Conservation (phyloP, 352 stramenopile species). For the Pythium dissimile region DNA sequence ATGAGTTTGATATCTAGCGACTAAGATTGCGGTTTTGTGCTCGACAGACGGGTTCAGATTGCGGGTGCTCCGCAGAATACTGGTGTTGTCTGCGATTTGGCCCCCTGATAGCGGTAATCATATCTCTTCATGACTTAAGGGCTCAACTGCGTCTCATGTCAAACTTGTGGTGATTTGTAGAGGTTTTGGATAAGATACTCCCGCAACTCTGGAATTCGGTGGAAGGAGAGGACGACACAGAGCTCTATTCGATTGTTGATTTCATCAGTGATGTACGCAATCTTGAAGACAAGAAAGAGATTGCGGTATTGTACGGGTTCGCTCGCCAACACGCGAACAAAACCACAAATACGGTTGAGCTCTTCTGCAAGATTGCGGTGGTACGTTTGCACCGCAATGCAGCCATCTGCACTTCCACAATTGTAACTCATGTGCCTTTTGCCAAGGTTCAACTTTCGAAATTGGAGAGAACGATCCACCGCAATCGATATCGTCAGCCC, state of each 20-base stretch:
- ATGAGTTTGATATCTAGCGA: background rate
- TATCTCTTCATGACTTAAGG: background rate
- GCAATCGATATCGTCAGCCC: slow-evolving; percentile 47
- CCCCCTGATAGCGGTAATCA: slow-evolving; percentile 13
- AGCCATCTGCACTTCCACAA: background rate
- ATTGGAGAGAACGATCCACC: slow-evolving; percentile 58
- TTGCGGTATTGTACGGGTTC: background rate
- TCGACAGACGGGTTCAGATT: slow-evolving; percentile 24
- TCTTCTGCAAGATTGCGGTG: slow-evolving; percentile 22
- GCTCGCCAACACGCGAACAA: slow-evolving; percentile 7
- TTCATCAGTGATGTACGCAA: slow-evolving; percentile 17
- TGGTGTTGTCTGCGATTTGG: slow-evolving; percentile 12
- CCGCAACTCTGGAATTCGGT: slow-evolving; percentile 12
- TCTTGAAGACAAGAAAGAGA: background rate
- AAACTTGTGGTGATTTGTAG: background rate
- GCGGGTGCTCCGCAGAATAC: slow-evolving; percentile 12
- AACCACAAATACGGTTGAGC: slow-evolving; percentile 16
- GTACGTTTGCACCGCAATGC: background rate
- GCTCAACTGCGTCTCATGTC: background rate
- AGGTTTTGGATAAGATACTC: slow-evolving; percentile 18
- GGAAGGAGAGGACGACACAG: slow-evolving; percentile 1
- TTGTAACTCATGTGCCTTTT: no score
- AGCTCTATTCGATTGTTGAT: slow-evolving; percentile 5
- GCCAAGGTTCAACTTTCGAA: slow-evolving; percentile 46
- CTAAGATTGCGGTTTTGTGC: background rate